Evolutionary conservation across 2,329 filamentous ascomycete genomes (phyloP).

Genomic region (Aureobasidium sp.): DNA sequence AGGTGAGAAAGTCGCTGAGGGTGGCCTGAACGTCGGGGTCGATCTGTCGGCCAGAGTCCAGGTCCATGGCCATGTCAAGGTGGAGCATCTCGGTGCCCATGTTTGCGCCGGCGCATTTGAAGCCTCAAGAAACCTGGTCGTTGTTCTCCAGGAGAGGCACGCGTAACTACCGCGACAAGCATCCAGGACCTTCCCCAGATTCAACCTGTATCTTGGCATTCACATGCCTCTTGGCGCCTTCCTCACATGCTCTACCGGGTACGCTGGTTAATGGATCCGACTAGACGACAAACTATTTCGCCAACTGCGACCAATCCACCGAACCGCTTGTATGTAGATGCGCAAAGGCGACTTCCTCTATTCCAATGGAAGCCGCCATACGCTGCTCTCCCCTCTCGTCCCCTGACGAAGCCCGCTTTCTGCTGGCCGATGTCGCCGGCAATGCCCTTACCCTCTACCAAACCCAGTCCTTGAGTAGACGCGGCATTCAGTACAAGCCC

Average conservation of each 20-base stretch:
- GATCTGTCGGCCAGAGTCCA: conserved; percentile 14
- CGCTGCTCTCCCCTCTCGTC: conserved; percentile 54
- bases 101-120: conserved; percentile 5
- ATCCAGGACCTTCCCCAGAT: neutral
- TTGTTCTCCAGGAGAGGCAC: neutral
- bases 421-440: conserved; percentile 52
- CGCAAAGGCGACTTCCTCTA: neutral
- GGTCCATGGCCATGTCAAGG: conserved; percentile 15
- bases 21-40: conserved; percentile 58
- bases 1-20: conserved; percentile 59
- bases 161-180: neutral
- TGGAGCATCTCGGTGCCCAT: conserved; percentile 14
- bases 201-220: neutral
- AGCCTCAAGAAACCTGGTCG: neutral
- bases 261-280: neutral
- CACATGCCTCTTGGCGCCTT: neutral
- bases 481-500: conserved; percentile 42
- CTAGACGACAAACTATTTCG: neutral
- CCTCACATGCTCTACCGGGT: neutral
- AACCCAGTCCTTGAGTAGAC: conserved; percentile 30
- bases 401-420: conserved; percentile 45
- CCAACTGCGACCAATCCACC: neutral
- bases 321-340: neutral
- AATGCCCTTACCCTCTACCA: conserved; percentile 51
- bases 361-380: conserved; percentile 51